phyloP scores from a whole-genome alignment of 2,329 filamentous ascomycete genomes.

The Xylaria sp. region DNA sequence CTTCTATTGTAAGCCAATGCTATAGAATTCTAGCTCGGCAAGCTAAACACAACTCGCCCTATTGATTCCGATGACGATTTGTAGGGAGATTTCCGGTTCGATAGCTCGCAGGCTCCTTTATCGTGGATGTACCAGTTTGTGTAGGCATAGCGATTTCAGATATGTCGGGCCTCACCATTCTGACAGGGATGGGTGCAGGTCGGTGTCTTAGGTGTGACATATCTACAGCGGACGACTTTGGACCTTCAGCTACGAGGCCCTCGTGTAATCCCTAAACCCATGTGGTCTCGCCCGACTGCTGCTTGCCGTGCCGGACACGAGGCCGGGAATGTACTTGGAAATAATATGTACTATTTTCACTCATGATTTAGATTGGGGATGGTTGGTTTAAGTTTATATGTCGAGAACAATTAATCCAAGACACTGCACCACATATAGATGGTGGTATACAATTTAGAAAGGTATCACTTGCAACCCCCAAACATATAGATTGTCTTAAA shows the following conservation, averaged over 20 bases:
- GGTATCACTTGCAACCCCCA: neutral
- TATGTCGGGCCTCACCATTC: neutral
- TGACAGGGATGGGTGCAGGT: neutral
- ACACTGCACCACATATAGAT: slow-evolving; percentile 7
- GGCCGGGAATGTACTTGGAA: neutral
- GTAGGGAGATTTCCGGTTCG: neutral
- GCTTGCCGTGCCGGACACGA: slow-evolving; percentile 9
- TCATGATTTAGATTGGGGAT: neutral
- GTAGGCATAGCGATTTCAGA: neutral
- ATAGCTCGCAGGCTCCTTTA: neutral
- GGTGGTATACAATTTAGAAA: neutral
- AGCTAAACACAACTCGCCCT: neutral
- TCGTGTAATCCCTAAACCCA: neutral
- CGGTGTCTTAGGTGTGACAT: neutral
- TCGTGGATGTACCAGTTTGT: neutral
- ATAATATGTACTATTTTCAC: neutral
- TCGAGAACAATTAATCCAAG: slow-evolving; percentile 7
- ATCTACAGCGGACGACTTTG: neutral
- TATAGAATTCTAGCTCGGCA: neutral
- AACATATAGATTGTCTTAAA: neutral
- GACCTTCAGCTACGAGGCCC: slow-evolving; percentile 9
- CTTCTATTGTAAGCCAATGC: neutral
- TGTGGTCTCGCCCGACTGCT: neutral
- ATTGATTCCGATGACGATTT: neutral
- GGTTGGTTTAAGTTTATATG: slow-evolving; percentile 10